These are phyloP conservation scores for Blumeria hordei DNA, from an alignment of 2,329 filamentous ascomycete species.

Conservation along the genomic window DNA sequence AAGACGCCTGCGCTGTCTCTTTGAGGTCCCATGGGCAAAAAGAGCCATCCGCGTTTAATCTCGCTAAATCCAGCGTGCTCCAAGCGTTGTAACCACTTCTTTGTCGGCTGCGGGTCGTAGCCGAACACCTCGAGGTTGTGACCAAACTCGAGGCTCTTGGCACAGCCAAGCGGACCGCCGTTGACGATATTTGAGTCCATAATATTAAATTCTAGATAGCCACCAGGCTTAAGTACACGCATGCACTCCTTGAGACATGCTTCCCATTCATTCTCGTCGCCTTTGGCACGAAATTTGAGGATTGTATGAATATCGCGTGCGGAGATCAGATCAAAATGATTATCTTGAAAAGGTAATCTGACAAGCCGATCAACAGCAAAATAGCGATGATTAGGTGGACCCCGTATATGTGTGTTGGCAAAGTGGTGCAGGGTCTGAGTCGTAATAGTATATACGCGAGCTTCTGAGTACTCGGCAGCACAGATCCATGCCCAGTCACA, in stretches of 20 bases:
- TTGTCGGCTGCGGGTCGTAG: constrained; percentile 69
- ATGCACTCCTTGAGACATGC: constrained; percentile 64
- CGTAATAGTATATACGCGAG: constrained; percentile 71
- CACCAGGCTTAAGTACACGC: constrained; percentile 71
- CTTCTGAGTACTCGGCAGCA: constrained; percentile 61
- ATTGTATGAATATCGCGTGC: constrained; percentile 68
- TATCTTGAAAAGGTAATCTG: constrained; percentile 61
- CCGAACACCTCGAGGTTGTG: constrained; percentile 74
- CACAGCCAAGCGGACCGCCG: constrained; percentile 53
- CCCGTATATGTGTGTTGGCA: constrained; percentile 51
- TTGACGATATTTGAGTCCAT: constrained; percentile 81
- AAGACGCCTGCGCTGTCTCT: constrained; percentile 18
- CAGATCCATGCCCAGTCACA: constrained; percentile 96
- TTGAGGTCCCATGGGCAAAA: constrained; percentile 54
- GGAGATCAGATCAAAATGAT: constrained; percentile 78
- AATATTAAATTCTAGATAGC: constrained; percentile 74
- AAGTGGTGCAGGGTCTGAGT: constrained; percentile 46
- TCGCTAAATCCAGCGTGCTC: constrained; percentile 53
- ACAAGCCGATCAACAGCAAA: constrained; percentile 56
- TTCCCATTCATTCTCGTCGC: constrained; percentile 67
- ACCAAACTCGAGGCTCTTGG: constrained; percentile 75
- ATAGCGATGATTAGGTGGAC: constrained; percentile 69
- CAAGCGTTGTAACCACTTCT: constrained; percentile 54
- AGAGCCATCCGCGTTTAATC: constrained; percentile 68
- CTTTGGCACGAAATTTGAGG: constrained; percentile 46